phyloP scores from a whole-genome alignment of 495 filamentous ascomycete species.

The Penicillium soppii region DNA sequence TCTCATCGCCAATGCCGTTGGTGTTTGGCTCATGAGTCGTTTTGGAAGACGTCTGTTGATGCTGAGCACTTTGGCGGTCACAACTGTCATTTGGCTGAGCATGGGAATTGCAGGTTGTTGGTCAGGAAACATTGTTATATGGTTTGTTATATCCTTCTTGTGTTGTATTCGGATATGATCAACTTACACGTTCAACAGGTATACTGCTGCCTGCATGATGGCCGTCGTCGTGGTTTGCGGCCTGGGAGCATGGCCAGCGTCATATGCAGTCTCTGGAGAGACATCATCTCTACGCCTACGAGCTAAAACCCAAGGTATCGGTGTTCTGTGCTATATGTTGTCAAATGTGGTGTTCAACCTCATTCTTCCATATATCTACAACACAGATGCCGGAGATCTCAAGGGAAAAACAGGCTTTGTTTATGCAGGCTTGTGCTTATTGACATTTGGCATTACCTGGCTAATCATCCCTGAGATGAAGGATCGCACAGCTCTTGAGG shows the following conservation, averaged over 20 bases:
- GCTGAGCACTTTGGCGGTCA: conserved; percentile 15
- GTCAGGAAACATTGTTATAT: conserved; percentile 20
- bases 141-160: conserved; percentile 17
- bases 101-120: conserved; percentile 36
- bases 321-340: conserved; percentile 18
- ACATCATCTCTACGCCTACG: conserved; percentile 25
- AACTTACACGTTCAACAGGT: conserved; percentile 18
- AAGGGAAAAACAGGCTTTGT: conserved; percentile 26
- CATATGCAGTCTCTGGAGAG: conserved; percentile 20
- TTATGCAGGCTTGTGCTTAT: conserved; percentile 20
- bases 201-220: conserved; percentile 26
- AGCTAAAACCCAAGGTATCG: conserved; percentile 21
- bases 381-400: conserved; percentile 22
- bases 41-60: conserved; percentile 27
- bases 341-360: conserved; percentile 18
- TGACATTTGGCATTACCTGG: conserved; percentile 14
- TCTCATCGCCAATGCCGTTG: conserved; percentile 25
- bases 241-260: conserved; percentile 31
- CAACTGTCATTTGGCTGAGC: conserved; percentile 25
- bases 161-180: neutral
- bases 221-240: conserved; percentile 22
- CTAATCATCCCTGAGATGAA: conserved; percentile 26
- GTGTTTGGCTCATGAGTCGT: conserved; percentile 25
- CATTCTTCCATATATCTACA: conserved; percentile 25
- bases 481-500: conserved; percentile 18